These are phyloP conservation scores for Rhizopus microsporus DNA, from an alignment of 371 early-diverging fungal genomes.

Conservation along the genomic window DNA sequence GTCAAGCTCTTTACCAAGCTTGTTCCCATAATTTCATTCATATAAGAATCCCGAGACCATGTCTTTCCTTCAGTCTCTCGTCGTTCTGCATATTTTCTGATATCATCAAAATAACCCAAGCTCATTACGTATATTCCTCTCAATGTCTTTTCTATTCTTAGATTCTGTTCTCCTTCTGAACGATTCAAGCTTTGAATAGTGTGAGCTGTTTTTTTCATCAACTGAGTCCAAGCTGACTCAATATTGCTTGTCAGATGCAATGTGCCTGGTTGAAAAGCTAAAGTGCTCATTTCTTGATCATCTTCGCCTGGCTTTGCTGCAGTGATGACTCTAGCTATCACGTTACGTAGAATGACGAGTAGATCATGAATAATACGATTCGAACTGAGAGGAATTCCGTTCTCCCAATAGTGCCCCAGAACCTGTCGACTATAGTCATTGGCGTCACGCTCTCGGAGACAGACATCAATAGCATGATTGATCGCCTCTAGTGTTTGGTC, in stretches of 20 bases:
- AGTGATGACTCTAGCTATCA: conserved; percentile 43
- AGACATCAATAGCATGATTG: conserved; percentile 41
- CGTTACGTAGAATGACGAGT: conserved; percentile 49
- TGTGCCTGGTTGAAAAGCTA: conserved; percentile 6
- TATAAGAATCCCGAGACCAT: conserved; percentile 43
- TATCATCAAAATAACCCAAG: conserved; percentile 53
- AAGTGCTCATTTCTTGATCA: conserved; percentile 7
- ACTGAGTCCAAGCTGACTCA: conserved; percentile 42
- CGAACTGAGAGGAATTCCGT: conserved; percentile 42
- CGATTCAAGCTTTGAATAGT: conserved; percentile 16
- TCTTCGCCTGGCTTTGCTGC: conserved; percentile 8
- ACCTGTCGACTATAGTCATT: conserved; percentile 25
- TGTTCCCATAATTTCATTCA: conserved; percentile 54
- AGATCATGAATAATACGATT: conserved; percentile 51
- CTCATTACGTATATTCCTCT: conserved; percentile 53
- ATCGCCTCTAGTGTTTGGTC: conserved; percentile 43
- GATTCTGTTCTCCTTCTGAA: conserved; percentile 14
- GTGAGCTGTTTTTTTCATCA: conserved; percentile 34
- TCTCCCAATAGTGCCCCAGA: conserved; percentile 41
- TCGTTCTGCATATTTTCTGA: conserved; percentile 42
- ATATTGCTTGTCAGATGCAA: conserved; percentile 25
- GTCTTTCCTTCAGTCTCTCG: conserved; percentile 43
- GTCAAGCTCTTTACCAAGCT: conserved; percentile 41
- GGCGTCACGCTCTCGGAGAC: conserved; percentile 25
- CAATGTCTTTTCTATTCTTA: conserved; percentile 36